A percentile compares a stretch with the other conserved stretches of the same genome.
These are phyloP conservation scores for Chytridium lagenaria DNA, from an alignment of 371 early-diverging fungal species.

Conservation along the genomic window DNA sequence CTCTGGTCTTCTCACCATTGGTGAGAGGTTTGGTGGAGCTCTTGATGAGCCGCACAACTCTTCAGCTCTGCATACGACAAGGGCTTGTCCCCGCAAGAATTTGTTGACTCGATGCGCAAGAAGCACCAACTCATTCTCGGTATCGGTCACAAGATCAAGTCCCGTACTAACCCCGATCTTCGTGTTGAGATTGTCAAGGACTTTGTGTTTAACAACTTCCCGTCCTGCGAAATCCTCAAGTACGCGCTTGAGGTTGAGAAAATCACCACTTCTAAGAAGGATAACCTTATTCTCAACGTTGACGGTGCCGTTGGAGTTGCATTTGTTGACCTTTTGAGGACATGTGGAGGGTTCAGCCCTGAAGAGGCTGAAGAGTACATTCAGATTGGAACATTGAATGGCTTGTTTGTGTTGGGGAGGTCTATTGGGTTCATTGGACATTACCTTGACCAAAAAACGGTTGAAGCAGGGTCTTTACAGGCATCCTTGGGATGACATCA, in stretches of 20 bases:
- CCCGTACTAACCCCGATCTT: conserved; percentile 97
- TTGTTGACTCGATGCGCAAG: conserved; percentile 90
- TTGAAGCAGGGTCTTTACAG: conserved; percentile 95
- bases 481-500: conserved; percentile 98
- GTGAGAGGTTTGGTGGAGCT: conserved; percentile 96
- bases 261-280: conserved; percentile 97
- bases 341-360: conserved; percentile 89
- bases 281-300: conserved; percentile 96
- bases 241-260: conserved; percentile 94
- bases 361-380: conserved; percentile 97
- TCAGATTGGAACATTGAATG: conserved; percentile 93
- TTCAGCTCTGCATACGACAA: conserved; percentile 92
- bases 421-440: conserved; percentile 97
- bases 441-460: conserved; percentile 95
- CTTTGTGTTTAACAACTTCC: conserved; percentile 90
- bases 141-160: conserved; percentile 99
- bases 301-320: conserved; percentile 96
- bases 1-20: conserved; percentile 94
- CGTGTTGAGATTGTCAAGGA: conserved; percentile 94
- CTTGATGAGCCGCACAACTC: conserved; percentile 94
- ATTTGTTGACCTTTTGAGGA: conserved; percentile 93
- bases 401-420: conserved; percentile 95
- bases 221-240: conserved; percentile 84
- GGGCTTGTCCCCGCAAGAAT: conserved; percentile 86
- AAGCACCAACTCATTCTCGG: conserved; percentile 93